These are phyloP conservation scores for Xylaria sp. DNA, from an alignment of 2,329 filamentous ascomycete species.

Conservation along the genomic window DNA sequence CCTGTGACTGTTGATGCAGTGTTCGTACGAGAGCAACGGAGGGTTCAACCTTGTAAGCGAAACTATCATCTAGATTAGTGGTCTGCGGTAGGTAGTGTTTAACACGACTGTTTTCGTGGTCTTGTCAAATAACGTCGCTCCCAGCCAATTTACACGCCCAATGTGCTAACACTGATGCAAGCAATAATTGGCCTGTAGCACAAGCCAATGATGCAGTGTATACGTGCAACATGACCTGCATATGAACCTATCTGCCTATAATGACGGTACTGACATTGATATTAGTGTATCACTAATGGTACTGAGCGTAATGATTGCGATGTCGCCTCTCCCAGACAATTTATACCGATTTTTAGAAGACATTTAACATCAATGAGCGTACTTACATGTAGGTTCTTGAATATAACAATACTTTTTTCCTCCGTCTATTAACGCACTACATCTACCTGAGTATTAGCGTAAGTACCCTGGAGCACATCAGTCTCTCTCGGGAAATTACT, in stretches of 20 bases:
- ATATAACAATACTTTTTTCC: neutral
- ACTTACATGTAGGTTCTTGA: neutral
- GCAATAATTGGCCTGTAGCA: slow-evolving; percentile 5
- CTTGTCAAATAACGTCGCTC: slow-evolving; percentile 9
- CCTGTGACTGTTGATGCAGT: neutral
- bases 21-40: neutral
- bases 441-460: neutral
- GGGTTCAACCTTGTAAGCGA: slow-evolving; percentile 14
- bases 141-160: slow-evolving; percentile 11
- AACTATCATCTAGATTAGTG: slow-evolving; percentile 1
- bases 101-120: neutral
- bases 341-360: slow-evolving; percentile 5
- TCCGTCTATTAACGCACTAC: neutral
- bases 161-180: neutral
- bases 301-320: neutral
- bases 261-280: neutral
- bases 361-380: neutral
- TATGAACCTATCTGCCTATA: neutral
- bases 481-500: slow-evolving; percentile 39
- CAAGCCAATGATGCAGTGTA: slow-evolving; percentile 22
- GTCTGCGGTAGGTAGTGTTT: neutral
- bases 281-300: no score
- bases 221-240: slow-evolving; percentile 16
- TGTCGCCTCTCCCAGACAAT: neutral
- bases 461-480: slow-evolving; percentile 37